phyloP scores from a whole-genome alignment of 148 eudicot species.

The Fallopia convolvulus region DNA sequence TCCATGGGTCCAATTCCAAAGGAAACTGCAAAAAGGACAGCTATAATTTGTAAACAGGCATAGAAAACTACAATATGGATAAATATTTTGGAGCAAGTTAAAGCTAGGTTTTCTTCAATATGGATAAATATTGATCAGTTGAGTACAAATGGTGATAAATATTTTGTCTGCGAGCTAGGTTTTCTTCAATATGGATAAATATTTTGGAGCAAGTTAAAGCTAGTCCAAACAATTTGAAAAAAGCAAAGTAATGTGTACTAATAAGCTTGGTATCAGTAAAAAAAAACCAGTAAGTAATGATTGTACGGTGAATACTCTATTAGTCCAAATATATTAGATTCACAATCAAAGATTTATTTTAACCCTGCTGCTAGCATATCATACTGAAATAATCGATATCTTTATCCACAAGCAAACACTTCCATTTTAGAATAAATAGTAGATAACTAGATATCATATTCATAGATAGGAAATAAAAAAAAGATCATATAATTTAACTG shows the following conservation, averaged over 20 bases:
- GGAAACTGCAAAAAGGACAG: conserved; percentile 58
- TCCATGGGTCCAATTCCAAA: conserved; percentile 88
- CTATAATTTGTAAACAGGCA: not conserved
- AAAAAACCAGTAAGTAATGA: not conserved
- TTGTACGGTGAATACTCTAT: not conserved
- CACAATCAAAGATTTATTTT: not conserved
- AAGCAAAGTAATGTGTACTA: not conserved
- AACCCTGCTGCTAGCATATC: not conserved
- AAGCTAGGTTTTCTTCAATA: not conserved
- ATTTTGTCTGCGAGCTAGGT: not conserved
- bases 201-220: not conserved
- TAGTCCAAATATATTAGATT: not conserved
- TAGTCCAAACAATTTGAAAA: not conserved
- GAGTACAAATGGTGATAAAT: not conserved
- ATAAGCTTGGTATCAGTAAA: not conserved
- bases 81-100: not conserved
- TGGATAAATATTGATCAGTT: not conserved
- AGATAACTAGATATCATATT: not conserved
- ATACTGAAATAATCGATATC: not conserved
- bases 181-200: not conserved
- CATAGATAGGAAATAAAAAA: not conserved
- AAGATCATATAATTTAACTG: not conserved
- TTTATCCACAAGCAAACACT: not conserved
- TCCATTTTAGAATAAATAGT: not conserved
- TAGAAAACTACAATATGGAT: conserved; percentile 1